phyloP scores from a whole-genome alignment of 257 asterid genomes.

The Solanum pennellii region DNA sequence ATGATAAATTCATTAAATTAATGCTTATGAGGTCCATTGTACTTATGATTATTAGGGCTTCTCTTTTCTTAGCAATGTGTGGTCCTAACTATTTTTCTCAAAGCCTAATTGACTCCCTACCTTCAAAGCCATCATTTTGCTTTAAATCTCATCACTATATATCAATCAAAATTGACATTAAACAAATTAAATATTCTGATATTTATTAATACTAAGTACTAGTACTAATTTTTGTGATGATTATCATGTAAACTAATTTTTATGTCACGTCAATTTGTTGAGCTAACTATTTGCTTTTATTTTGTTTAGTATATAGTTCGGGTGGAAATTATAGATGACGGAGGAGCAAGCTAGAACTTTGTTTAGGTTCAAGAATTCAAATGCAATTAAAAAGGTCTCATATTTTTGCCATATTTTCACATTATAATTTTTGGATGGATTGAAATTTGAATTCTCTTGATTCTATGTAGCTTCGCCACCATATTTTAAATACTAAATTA shows the following conservation, averaged over 20 bases:
- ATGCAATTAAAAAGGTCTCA: background rate
- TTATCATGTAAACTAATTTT: background rate
- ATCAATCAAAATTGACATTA: background rate
- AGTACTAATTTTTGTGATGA: background rate
- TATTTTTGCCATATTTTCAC: background rate
- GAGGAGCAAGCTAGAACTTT: background rate
- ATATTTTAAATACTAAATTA: too few relatives aligned
- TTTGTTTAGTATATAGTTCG: background rate
- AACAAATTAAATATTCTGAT: background rate
- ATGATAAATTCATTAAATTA: background rate
- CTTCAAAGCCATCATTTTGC: background rate
- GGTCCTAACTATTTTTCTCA: background rate
- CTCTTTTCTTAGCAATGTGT: background rate
- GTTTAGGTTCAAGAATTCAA: too few relatives aligned
- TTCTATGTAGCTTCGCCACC: too few relatives aligned
- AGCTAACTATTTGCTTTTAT: background rate
- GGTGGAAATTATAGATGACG: background rate
- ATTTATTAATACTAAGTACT: background rate
- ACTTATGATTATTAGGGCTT: background rate
- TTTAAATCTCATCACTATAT: background rate
- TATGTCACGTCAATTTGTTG: background rate
- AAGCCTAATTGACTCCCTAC: background rate
- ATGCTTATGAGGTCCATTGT: background rate
- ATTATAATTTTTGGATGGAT: background rate
- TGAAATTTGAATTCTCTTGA: background rate